Percentiles rank a stretch among this genome's conserved stretches.
phyloP scores from a whole-genome alignment of 2,329 filamentous ascomycete species.

The Colletotrichum echinochloae region DNA sequence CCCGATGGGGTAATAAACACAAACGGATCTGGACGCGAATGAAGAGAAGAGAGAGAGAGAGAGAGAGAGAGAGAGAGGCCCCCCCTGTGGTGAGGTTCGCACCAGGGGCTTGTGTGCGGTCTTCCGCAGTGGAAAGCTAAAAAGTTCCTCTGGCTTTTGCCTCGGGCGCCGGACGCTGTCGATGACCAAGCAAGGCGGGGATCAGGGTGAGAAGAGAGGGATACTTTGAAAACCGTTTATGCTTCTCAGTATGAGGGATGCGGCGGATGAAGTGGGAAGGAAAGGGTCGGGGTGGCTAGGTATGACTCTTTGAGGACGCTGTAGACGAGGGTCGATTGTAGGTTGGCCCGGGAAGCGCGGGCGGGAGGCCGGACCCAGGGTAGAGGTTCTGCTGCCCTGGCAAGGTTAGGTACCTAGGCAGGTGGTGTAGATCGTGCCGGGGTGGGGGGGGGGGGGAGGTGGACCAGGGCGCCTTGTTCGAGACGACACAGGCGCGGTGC shows the following conservation, averaged over 20 bases:
- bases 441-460: conserved; percentile 12
- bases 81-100: conserved; percentile 25
- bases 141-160: conserved; percentile 28
- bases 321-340: conserved; percentile 25
- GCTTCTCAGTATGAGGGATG: conserved; percentile 3
- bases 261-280: conserved; percentile 4
- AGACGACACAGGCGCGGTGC: conserved; percentile 19
- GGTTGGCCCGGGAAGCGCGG: conserved; percentile 36
- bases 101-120: conserved; percentile 18
- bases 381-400: conserved; percentile 1
- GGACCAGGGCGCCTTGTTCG: conserved; percentile 31
- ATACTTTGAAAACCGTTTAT: background rate
- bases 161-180: conserved; percentile 10
- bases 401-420: background rate
- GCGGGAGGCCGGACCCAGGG: conserved; percentile 26
- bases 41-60: background rate
- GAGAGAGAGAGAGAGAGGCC: too few species aligned
- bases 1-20: conserved; percentile 26
- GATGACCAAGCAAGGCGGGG: conserved; percentile 35
- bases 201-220: background rate
- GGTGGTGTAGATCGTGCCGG: background rate
- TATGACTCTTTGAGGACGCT: conserved; percentile 1
- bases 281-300: background rate
- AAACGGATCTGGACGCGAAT: conserved; percentile 23
- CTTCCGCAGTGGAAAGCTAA: conserved; percentile 10